phyloP scores from a whole-genome alignment of 495 filamentous ascomycete species.

The Tricharina praecox region DNA sequence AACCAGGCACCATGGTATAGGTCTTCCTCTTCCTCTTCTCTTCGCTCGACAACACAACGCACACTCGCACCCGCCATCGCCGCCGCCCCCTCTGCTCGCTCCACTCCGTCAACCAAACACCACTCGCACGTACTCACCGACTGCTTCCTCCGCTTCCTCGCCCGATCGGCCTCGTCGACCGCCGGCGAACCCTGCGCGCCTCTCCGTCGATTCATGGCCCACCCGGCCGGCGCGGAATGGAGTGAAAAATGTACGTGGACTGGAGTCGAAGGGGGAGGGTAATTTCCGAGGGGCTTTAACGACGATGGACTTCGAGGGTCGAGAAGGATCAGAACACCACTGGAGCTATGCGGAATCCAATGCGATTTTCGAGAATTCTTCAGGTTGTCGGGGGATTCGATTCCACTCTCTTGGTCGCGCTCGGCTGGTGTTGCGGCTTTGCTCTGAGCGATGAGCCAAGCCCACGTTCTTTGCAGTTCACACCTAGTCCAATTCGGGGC shows the following conservation, averaged over 20 bases:
- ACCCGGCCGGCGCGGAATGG: neutral
- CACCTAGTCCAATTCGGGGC: too few relatives aligned
- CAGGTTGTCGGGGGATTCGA: neutral
- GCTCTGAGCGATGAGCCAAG: neutral
- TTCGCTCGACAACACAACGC: too few relatives aligned
- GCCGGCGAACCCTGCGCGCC: slow-evolving; percentile 15
- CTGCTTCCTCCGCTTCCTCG: slow-evolving; percentile 29
- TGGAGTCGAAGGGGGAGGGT: neutral
- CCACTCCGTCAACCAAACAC: slow-evolving; percentile 5
- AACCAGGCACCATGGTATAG: too few relatives aligned
- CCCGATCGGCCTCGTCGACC: slow-evolving; percentile 26
- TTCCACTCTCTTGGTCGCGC: neutral
- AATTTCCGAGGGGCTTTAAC: too few relatives aligned
- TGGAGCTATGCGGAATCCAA: neutral
- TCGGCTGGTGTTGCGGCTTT: neutral
- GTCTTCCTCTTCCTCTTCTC: slow-evolving; percentile 7
- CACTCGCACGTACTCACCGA: slow-evolving; percentile 29
- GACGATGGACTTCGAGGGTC: too few relatives aligned
- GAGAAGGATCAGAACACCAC: neutral
- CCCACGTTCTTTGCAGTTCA: too few relatives aligned
- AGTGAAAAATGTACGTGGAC: neutral
- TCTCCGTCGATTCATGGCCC: slow-evolving; percentile 6
- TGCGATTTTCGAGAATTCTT: neutral
- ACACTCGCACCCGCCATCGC: slow-evolving; percentile 11
- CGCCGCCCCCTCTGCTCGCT: slow-evolving; percentile 6